Evolutionary conservation across 306 rosid species (phyloP).

Genomic region (Quercus robur): DNA sequence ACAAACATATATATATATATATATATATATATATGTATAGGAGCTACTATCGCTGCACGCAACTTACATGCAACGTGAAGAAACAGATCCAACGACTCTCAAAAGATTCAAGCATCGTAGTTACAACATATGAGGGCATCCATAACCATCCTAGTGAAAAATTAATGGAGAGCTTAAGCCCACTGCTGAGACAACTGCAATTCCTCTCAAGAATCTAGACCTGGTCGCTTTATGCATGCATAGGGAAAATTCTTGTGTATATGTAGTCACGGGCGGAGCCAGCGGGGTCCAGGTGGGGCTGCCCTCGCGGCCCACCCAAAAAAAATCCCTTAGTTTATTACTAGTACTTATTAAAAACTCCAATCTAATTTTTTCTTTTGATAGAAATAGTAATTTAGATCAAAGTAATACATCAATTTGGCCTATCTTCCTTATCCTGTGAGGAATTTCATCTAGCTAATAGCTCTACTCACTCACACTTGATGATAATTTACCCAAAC

Average conservation of each 20-base stretch:
- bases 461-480: no score
- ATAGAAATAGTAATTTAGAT: no score
- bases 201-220: constrained; percentile 60
- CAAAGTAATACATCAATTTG: no score
- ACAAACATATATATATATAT: no score
- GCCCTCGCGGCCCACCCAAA: no score
- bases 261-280: background rate
- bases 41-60: constrained; percentile 92
- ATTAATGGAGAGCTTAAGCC: constrained; percentile 87
- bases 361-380: no score
- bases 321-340: no score
- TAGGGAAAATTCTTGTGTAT: background rate
- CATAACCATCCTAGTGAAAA: constrained; percentile 89
- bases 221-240: background rate
- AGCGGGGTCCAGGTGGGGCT: no score
- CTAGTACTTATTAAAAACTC: no score
- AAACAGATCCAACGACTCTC: constrained; percentile 91
- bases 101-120: constrained; percentile 74
- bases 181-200: constrained; percentile 81
- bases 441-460: no score
- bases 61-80: constrained; percentile 89
- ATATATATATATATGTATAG: constrained; percentile 29
- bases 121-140: constrained; percentile 86
- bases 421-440: no score
- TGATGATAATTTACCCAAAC: no score